Evolutionary conservation across 495 filamentous ascomycete species (phyloP), one percentile per base, ranked within the genome.

Genomic region (Hypoxylon trugodes): DNA sequence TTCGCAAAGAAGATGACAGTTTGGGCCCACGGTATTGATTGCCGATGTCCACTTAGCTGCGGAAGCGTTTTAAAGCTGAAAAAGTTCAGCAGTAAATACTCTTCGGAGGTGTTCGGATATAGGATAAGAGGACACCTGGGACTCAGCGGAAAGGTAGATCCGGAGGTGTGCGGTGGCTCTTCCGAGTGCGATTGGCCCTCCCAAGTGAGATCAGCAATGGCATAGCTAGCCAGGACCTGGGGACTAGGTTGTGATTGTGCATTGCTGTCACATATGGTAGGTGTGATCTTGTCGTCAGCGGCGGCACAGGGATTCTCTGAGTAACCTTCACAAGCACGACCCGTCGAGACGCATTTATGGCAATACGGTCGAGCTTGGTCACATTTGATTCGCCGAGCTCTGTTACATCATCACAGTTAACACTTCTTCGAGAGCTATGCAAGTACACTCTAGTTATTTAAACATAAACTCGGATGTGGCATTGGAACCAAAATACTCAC

Each of bases 1-100:
- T 75, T 69, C 15, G 69, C 60, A 45, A 75, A 72, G 47, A 69
- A 67, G 55, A 73, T 67, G 45, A 75, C 69, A 40, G 58, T 70
- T 7, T 69, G 59, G 50, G 59, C 63, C 71, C 73, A 75, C 45
- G 66, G 42, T 33, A 66, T 56, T 33, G 58, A 65, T 26, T 66
- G 71, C 10, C 50, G 59, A 25, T 71, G 72, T 72, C 58, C 65
- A 61, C 69, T 73, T 21, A 75, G 69, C 56, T 69, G 58, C 54
- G 68, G 68, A 35, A 75, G 61, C 30, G 73, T 70, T 37, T 69
- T 63, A 49, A 61, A 46, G 48, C 59, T 35, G 50, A 75, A 75
- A 47, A 75, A 75, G 28, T 26, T 47, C 65, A 75, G 66, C 51
- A 66, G 54, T 54, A 66, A 66, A 51, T 48, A 52, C 45, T 72